These are phyloP conservation scores for Botryosphaeria agaves DNA, from an alignment of 2,329 filamentous ascomycete genomes.

Conservation along the genomic window DNA sequence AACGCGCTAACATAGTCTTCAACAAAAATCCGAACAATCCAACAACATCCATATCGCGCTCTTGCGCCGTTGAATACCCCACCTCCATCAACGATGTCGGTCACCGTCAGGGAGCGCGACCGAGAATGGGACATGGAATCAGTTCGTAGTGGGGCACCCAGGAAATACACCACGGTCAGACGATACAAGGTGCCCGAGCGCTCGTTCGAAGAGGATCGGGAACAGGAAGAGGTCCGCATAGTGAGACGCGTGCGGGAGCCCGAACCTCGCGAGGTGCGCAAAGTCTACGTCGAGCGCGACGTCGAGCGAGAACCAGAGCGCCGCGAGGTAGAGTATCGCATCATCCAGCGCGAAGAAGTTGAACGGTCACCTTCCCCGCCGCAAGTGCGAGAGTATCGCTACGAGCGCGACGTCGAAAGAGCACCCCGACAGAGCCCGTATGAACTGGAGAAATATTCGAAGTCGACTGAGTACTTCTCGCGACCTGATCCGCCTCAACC, in stretches of 20 bases:
- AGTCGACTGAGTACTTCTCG: constrained; percentile 34
- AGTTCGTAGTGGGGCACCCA: constrained; percentile 16
- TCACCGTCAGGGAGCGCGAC: constrained; percentile 26
- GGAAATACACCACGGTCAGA: constrained; percentile 38
- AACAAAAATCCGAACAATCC: too few species aligned
- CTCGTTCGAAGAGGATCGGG: constrained; percentile 21
- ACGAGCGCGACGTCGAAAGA: constrained; percentile 33
- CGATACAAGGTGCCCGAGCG: constrained; percentile 39
- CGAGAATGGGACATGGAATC: constrained; percentile 24
- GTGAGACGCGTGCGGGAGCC: constrained; percentile 18
- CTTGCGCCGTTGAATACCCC: too few species aligned
- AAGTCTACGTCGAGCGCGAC: constrained; percentile 19
- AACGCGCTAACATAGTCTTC: too few species aligned
- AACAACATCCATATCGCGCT: too few species aligned
- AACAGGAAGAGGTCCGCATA: constrained; percentile 31
- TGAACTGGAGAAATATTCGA: constrained; percentile 33
- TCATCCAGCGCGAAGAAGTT: constrained; percentile 5
- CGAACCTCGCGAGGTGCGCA: constrained; percentile 12
- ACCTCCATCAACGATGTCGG: too few species aligned
- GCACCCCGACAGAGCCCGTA: constrained; percentile 25
- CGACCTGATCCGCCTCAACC: constrained; percentile 25
- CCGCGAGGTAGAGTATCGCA: constrained; percentile 7
- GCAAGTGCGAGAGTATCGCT: constrained; percentile 32
- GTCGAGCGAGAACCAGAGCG: constrained; percentile 4
- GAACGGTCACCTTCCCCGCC: constrained; percentile 25